phyloP scores from a whole-genome alignment of 2,329 filamentous ascomycete species.

The Fusarium solani-melongenae region DNA sequence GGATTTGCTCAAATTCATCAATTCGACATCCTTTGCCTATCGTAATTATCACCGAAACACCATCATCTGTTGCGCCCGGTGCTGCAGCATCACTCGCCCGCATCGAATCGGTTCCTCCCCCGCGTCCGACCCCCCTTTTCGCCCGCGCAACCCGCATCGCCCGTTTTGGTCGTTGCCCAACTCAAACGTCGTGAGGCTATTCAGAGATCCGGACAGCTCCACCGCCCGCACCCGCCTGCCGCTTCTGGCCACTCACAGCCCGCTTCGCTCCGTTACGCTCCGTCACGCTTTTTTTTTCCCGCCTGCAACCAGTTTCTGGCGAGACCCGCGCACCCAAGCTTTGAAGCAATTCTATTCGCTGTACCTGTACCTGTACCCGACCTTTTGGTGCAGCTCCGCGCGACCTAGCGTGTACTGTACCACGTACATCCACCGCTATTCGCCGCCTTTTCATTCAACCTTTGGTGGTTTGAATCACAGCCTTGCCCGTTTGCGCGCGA shows the following conservation, averaged over 20 bases:
- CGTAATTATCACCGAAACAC: conserved; percentile 51
- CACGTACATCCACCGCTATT: conserved; percentile 30
- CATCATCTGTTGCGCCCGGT: conserved; percentile 49
- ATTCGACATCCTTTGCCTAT: conserved; percentile 49
- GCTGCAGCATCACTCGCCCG: conserved; percentile 44
- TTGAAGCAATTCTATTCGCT: conserved; percentile 30
- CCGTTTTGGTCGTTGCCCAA: conserved; percentile 33
- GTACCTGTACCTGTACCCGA: conserved; percentile 36
- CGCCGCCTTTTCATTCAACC: conserved; percentile 21
- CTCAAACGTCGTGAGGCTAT: conserved; percentile 53
- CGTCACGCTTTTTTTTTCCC: conserved; percentile 21
- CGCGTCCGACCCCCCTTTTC: conserved; percentile 38
- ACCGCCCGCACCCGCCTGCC: conserved; percentile 35
- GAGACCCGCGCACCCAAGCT: conserved; percentile 28
- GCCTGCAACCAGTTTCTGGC: conserved; percentile 38
- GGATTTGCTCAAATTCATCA: conserved; percentile 54
- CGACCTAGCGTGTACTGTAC: conserved; percentile 32
- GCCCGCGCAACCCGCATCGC: conserved; percentile 9
- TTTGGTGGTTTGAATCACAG: conserved; percentile 34
- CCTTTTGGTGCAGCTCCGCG: conserved; percentile 26
- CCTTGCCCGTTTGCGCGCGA: conserved; percentile 26
- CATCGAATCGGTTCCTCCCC: conserved; percentile 35
- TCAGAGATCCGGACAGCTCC: conserved; percentile 47
- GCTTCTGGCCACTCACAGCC: conserved; percentile 42
- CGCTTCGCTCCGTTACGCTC: conserved; percentile 35